phyloP scores from a whole-genome alignment of 768 basidiomycete genomes.

The Hydnum rufescens region DNA sequence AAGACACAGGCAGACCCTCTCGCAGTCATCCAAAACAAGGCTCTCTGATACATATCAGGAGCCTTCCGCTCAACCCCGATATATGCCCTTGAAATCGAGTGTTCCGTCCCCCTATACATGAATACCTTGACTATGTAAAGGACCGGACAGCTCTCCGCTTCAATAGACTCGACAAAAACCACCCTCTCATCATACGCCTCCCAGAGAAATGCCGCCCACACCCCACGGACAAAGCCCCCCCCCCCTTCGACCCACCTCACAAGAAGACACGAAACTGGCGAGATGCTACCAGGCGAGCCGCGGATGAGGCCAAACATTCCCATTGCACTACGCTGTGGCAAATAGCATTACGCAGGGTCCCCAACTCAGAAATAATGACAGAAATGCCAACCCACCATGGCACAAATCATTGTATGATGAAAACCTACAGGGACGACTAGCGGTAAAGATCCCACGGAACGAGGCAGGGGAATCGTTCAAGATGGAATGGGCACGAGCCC shows the following conservation, averaged over 20 bases:
- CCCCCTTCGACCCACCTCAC: no score
- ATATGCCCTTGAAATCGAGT: no score
- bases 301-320: no score
- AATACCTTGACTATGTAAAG: conserved; percentile 4
- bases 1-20: conserved; percentile 9
- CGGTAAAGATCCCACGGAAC: background rate
- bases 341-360: background rate
- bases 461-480: background rate
- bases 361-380: background rate
- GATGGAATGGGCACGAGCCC: background rate
- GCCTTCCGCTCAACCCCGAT: conserved; percentile 20
- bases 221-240: background rate
- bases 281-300: no score
- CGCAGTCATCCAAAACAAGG: conserved; percentile 16
- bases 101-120: conserved; percentile 18
- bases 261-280: no score
- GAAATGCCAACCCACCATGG: background rate
- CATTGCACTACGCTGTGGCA: background rate
- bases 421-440: background rate
- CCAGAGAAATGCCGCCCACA: background rate
- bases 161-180: conserved; percentile 1
- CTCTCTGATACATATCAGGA: conserved; percentile 18
- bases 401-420: background rate
- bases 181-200: conserved; percentile 7
- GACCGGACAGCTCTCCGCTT: conserved; percentile 3